These are phyloP conservation scores for Aspergillus tanneri DNA, from an alignment of 2,329 filamentous ascomycete genomes.

Conservation along the genomic window DNA sequence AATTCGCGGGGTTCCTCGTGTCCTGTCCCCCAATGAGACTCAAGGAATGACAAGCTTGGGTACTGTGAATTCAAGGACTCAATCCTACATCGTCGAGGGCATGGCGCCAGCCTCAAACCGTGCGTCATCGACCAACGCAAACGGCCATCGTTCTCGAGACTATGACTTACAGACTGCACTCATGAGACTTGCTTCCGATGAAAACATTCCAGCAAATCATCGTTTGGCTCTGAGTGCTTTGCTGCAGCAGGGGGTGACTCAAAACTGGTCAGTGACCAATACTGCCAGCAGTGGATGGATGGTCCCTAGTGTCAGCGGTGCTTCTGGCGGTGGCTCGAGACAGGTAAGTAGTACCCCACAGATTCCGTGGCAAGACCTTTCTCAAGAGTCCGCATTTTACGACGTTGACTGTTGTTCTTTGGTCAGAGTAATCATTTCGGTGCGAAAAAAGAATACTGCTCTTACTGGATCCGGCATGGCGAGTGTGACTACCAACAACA, in stretches of 20 bases:
- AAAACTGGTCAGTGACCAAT: constrained; percentile 18
- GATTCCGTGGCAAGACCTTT: too few relatives aligned
- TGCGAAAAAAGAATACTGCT: constrained; percentile 73
- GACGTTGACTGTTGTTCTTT: neutral
- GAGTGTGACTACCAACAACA: constrained; percentile 82
- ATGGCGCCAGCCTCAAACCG: constrained; percentile 5
- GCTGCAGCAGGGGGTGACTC: constrained; percentile 21
- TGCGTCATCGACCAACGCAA: constrained; percentile 6
- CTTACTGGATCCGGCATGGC: constrained; percentile 85
- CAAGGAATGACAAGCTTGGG: constrained; percentile 47
- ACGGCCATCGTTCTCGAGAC: constrained; percentile 14
- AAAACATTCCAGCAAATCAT: constrained; percentile 18
- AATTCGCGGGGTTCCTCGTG: constrained; percentile 40
- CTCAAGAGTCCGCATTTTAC: too few relatives aligned
- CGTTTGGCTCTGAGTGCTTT: constrained; percentile 24
- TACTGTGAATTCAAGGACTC: constrained; percentile 29
- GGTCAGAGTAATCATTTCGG: constrained; percentile 14
- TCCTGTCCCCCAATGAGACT: constrained; percentile 38
- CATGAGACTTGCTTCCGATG: constrained; percentile 22
- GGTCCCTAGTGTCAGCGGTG: constrained; percentile 15
- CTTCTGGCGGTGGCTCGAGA: constrained; percentile 15
- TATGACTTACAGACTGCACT: constrained; percentile 23
- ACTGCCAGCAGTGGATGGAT: constrained; percentile 16
- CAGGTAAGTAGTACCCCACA: constrained; percentile 20
- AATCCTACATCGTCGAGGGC: constrained; percentile 38